These are phyloP conservation scores for Rhodotorula toruloides DNA, from an alignment of 768 basidiomycete species.

Conservation along the genomic window DNA sequence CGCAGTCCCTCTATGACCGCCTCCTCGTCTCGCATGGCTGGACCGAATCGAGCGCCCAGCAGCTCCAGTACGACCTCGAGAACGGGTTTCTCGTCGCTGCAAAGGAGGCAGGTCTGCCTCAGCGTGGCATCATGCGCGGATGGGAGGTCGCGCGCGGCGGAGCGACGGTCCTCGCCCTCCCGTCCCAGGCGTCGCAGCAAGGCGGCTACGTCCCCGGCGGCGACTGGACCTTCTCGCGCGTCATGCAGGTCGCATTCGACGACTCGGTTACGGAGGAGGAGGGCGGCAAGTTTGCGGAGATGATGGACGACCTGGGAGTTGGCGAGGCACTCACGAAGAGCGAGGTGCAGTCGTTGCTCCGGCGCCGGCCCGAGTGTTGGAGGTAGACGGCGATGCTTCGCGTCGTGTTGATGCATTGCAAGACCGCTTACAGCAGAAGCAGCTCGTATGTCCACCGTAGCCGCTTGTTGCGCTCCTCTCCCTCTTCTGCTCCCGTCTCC, in stretches of 20 bases:
- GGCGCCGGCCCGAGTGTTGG: slow-evolving; percentile 44
- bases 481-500: too few species aligned
- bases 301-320: slow-evolving; percentile 57
- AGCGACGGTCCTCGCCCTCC: slow-evolving; percentile 61
- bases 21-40: slow-evolving; percentile 67
- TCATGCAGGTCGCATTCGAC: slow-evolving; percentile 55
- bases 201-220: slow-evolving; percentile 13
- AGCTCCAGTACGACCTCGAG: slow-evolving; percentile 66
- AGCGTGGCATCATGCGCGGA: slow-evolving; percentile 58
- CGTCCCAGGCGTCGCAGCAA: slow-evolving; percentile 49
- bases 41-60: slow-evolving; percentile 57
- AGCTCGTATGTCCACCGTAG: too few species aligned
- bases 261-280: slow-evolving; percentile 45
- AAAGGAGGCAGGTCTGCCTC: slow-evolving; percentile 47
- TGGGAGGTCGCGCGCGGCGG: slow-evolving; percentile 71
- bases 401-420: too few species aligned
- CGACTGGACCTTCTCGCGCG: slow-evolving; percentile 49
- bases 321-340: slow-evolving; percentile 58
- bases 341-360: slow-evolving; percentile 50
- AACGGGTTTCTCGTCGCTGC: slow-evolving; percentile 68
- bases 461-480: too few species aligned
- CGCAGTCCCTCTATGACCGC: slow-evolving; percentile 75
- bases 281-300: slow-evolving; percentile 36
- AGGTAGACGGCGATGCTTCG: too few species aligned
- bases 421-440: too few species aligned